Evolutionary conservation across 768 basidiomycete species (phyloP).

Genomic region (Boletus reticulatus): DNA sequence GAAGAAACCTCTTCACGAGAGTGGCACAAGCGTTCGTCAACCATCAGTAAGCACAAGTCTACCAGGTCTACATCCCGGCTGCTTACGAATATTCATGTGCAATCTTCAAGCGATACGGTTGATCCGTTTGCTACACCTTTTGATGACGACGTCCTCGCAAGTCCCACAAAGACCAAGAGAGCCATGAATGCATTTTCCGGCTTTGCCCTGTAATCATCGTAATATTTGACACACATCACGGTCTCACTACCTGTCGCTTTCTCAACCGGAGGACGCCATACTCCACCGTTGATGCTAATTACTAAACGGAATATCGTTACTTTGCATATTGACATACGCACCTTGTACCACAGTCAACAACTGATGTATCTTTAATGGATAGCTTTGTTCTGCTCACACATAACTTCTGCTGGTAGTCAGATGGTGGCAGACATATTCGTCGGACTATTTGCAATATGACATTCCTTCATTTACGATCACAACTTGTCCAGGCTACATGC

Average conservation of each 20-base stretch:
- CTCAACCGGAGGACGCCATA: constrained; percentile 5
- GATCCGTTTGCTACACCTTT: constrained; percentile 78
- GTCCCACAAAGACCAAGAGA: constrained; percentile 38
- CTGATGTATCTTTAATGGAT: constrained; percentile 28
- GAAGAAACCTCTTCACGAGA: constrained; percentile 8
- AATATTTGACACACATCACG: not conserved
- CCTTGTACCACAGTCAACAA: not conserved
- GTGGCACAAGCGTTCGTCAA: constrained; percentile 22
- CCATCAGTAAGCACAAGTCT: constrained; percentile 18
- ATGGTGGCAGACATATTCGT: not conserved
- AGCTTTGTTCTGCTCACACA: not conserved
- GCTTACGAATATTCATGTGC: constrained; percentile 42
- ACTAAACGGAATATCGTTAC: constrained; percentile 2
- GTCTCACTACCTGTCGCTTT: not conserved
- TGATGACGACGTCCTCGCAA: constrained; percentile 60
- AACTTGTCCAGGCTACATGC: not conserved
- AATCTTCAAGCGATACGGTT: constrained; percentile 31
- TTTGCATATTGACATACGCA: constrained; percentile 4
- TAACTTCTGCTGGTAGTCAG: constrained; percentile 2
- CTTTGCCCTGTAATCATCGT: constrained; percentile 29
- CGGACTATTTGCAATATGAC: too few species aligned
- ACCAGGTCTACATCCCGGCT: constrained; percentile 43
- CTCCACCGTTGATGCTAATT: constrained; percentile 14
- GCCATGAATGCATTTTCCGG: constrained; percentile 53
- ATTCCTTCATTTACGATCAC: not conserved